phyloP scores from a whole-genome alignment of 371 early-diverging fungal species.

The Rhizopus stolonifer region DNA sequence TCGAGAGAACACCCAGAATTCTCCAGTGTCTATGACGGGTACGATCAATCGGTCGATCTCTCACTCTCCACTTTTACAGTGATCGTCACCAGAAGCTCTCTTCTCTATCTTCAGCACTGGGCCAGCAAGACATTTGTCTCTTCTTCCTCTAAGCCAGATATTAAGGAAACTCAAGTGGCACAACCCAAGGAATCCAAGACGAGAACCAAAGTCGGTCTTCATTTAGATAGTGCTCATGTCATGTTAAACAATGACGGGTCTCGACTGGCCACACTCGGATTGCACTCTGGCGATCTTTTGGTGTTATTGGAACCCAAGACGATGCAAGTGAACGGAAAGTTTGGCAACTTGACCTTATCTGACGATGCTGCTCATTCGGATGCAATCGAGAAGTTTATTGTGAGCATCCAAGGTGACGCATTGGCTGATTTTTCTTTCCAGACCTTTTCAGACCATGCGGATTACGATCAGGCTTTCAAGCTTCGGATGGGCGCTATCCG shows the following conservation, averaged over 20 bases:
- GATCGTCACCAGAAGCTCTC: slow-evolving; percentile 67
- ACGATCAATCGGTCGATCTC: slow-evolving; percentile 71
- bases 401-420: slow-evolving; percentile 74
- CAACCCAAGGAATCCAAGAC: not conserved
- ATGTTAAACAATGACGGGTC: slow-evolving; percentile 63
- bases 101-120: slow-evolving; percentile 75
- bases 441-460: slow-evolving; percentile 63
- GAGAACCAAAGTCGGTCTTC: slow-evolving; percentile 62
- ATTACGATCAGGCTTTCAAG: slow-evolving; percentile 65
- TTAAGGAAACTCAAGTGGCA: not conserved
- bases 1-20: slow-evolving; percentile 64
- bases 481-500: slow-evolving; percentile 69
- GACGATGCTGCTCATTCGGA: slow-evolving; percentile 35
- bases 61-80: slow-evolving; percentile 69
- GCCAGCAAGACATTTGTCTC: slow-evolving; percentile 69
- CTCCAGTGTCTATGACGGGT: slow-evolving; percentile 48
- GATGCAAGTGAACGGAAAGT: slow-evolving; percentile 61
- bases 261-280: slow-evolving; percentile 59
- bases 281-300: slow-evolving; percentile 58
- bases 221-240: slow-evolving; percentile 65
- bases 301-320: slow-evolving; percentile 51
- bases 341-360: slow-evolving; percentile 70
- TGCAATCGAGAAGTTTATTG: slow-evolving; percentile 42
- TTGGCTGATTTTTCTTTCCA: slow-evolving; percentile 72
- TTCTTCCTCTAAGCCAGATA: slow-evolving; percentile 8